A percentile compares a stretch with the other conserved stretches of the same genome.
Evolutionary conservation across 2,329 filamentous ascomycete species (phyloP).

Genomic region (Aspergillus sp.): DNA sequence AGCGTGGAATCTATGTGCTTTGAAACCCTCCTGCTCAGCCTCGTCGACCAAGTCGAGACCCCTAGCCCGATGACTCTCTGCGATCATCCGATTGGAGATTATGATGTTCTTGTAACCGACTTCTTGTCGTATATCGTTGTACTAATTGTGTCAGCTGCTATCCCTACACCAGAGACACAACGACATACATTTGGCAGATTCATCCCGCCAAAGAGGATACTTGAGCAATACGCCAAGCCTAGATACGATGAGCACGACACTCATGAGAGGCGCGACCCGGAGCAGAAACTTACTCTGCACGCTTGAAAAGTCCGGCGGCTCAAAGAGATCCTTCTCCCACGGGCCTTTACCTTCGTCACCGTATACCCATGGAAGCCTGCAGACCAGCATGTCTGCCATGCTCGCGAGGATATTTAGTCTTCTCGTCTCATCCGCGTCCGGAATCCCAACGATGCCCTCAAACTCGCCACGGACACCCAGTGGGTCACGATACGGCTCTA

Average conservation of each 20-base stretch:
- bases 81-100: slow-evolving; percentile 52
- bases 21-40: slow-evolving; percentile 9
- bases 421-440: slow-evolving; percentile 21
- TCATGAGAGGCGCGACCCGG: not conserved
- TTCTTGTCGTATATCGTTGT: slow-evolving; percentile 75
- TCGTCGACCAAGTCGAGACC: slow-evolving; percentile 14
- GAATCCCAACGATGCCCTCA: slow-evolving; percentile 46
- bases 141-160: slow-evolving; percentile 33
- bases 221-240: slow-evolving; percentile 48
- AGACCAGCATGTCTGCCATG: slow-evolving; percentile 9
- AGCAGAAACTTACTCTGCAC: slow-evolving; percentile 9
- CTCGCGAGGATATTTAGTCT: slow-evolving; percentile 14
- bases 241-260: not conserved
- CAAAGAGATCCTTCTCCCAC: slow-evolving; percentile 22
- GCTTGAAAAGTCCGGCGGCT: slow-evolving; percentile 20
- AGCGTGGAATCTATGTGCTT: slow-evolving; percentile 11
- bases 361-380: slow-evolving; percentile 29
- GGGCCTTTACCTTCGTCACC: slow-evolving; percentile 36
- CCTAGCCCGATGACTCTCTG: slow-evolving; percentile 13
- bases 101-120: slow-evolving; percentile 88
- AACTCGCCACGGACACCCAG: slow-evolving; percentile 55
- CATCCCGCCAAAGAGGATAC: slow-evolving; percentile 44
- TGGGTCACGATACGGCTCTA: slow-evolving; percentile 57
- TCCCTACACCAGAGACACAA: not conserved
- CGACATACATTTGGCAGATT: slow-evolving; percentile 51